A percentile compares a stretch with the other conserved stretches of the same genome.
These are phyloP conservation scores for Echeveria elegans DNA, from an alignment of 164 flowering plant species.

Conservation along the genomic window DNA sequence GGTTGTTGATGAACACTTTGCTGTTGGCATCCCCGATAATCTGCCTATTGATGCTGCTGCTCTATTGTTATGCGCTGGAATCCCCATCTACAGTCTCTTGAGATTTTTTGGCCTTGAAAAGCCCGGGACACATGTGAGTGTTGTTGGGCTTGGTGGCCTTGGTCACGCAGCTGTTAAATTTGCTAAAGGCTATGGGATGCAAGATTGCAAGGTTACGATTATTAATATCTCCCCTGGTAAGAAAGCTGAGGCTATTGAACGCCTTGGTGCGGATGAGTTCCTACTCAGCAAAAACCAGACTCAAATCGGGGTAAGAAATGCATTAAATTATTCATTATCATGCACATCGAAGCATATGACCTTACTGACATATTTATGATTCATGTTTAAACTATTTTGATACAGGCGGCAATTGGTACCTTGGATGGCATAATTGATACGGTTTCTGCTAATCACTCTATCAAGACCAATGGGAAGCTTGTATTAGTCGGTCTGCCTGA, in stretches of 20 bases:
- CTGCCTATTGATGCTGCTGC: slow-evolving; percentile 35
- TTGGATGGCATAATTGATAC: slow-evolving; percentile 46
- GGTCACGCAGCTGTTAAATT: slow-evolving; percentile 54
- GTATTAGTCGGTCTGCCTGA: slow-evolving; percentile 37
- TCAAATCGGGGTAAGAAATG: slow-evolving; percentile 28
- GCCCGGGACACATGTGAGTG: slow-evolving; percentile 35
- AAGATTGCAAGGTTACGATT: slow-evolving; percentile 50
- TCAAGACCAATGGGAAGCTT: slow-evolving; percentile 37
- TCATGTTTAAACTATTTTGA: no score
- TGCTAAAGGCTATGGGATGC: slow-evolving; percentile 55
- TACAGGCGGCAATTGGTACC: slow-evolving; percentile 30
- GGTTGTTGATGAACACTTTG: slow-evolving; percentile 28
- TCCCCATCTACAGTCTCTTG: slow-evolving; percentile 40
- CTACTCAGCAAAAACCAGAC: slow-evolving; percentile 39
- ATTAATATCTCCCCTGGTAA: slow-evolving; percentile 56
- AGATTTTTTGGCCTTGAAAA: slow-evolving; percentile 25
- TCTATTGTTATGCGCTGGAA: slow-evolving; percentile 41
- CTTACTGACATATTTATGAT: not conserved
- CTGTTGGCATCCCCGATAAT: slow-evolving; percentile 31
- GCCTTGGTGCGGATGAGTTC: slow-evolving; percentile 51
- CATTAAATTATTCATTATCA: not conserved
- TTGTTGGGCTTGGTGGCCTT: slow-evolving; percentile 51
- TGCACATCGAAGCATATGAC: not conserved
- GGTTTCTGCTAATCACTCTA: slow-evolving; percentile 30
- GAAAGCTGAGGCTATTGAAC: slow-evolving; percentile 48